phyloP scores from a whole-genome alignment of 305 asterid species.

The Solanum hybrid region DNA sequence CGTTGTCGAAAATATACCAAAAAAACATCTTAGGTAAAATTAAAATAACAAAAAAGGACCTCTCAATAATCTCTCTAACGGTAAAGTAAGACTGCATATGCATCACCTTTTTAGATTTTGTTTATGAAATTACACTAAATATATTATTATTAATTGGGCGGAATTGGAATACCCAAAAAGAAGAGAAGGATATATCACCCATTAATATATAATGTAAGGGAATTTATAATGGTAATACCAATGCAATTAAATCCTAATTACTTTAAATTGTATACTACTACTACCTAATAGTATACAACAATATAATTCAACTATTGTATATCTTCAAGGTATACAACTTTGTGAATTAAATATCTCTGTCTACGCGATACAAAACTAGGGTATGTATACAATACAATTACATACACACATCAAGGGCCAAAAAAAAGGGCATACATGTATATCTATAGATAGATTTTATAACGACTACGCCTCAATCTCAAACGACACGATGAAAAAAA shows the following conservation, averaged over 20 bases:
- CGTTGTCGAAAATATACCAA: too few species aligned
- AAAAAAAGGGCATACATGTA: not conserved
- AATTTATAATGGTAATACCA: too few species aligned
- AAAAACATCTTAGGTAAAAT: too few species aligned
- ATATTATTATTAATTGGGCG: too few species aligned
- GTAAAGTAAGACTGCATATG: too few species aligned
- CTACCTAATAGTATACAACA: not conserved
- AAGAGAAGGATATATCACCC: too few species aligned
- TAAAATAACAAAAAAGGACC: too few species aligned
- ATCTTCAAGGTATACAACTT: not conserved
- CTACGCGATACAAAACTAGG: not conserved
- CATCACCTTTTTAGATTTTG: too few species aligned
- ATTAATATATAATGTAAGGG: too few species aligned
- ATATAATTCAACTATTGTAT: not conserved
- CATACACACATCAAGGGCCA: not conserved
- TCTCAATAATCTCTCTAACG: too few species aligned
- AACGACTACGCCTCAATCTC: not conserved
- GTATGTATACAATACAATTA: not conserved
- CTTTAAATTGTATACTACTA: not conserved
- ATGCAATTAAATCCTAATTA: not conserved
- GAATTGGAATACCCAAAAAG: too few species aligned
- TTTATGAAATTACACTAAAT: too few species aligned
- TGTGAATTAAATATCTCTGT: not conserved
- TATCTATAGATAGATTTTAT: not conserved
- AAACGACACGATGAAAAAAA: not conserved